Evolutionary conservation across 352 stramenopile species (phyloP), one percentile per base, ranked within the genome.

Genomic region (Globisporangium paddicum): DNA sequence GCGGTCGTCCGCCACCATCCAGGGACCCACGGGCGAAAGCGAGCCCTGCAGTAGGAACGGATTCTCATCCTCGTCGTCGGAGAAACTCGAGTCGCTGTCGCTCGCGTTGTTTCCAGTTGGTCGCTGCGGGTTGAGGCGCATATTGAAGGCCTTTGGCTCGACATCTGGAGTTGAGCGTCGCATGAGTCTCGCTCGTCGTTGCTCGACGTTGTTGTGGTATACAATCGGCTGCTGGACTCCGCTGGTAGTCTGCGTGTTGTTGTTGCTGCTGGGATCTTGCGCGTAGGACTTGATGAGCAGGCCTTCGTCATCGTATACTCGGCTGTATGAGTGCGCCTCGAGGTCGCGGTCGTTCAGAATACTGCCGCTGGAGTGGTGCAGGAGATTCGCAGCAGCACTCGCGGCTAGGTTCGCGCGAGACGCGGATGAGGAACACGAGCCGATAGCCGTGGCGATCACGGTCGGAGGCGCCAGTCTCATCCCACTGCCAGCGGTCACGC

Each of bases 11-110:
- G 67, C 38, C 9, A 35, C 9, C 5, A 74, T 45, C 79, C 79
- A 89, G 8, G 79, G 79, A 11, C 77, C 79, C 13, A 89, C 64
- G 0, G 77, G 75, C 11, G 79, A 88, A 0, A 64, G 45, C 8
- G 67, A 66, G 19, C 60, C 30, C 30, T 42, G 50, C 30, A 48
- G 11, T 4, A 63, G 41, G 30, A 63, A 63, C 11, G 58, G 32
- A 19, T 58, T 64, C 18, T 34, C 58, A 13, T 40, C 56, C n/a
- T 53, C 34, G 5, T 64, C 55, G 19, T 21, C 34, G 3, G 37
- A 58, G 19, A 34, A 60, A 0, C 44, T 56, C 23, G 28, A 30
- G 14, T 55, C 51, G 9, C 45, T 56, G 18, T 66, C 44, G 21
- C 35, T 61, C 2, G 16, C 51, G 25, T 67, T 57, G 37, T 55